A percentile compares a stretch with the other conserved stretches of the same genome.
phyloP scores from a whole-genome alignment of 1,284 basidiomycete genomes.

The Stereum hirsutum region DNA sequence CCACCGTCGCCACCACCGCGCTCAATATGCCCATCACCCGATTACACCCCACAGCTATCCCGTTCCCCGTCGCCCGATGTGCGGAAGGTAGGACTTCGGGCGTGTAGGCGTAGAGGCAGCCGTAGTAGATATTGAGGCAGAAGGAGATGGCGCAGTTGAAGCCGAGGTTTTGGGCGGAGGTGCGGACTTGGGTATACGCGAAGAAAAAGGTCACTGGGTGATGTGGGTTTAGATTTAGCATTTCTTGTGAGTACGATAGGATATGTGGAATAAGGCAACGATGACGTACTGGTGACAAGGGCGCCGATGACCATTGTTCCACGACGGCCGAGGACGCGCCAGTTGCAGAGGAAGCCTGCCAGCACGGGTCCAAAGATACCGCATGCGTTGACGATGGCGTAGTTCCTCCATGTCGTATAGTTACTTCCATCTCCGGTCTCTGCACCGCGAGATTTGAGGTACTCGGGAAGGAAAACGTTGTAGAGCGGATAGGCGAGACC shows the following conservation, averaged over 20 bases:
- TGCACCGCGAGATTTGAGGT: constrained; percentile 27
- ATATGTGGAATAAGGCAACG: constrained; percentile 27
- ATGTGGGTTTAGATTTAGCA: too few relatives aligned
- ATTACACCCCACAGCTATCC: too few relatives aligned
- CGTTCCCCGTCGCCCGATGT: constrained; percentile 58
- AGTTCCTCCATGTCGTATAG: constrained; percentile 43
- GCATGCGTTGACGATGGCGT: constrained; percentile 50
- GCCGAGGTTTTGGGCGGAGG: constrained; percentile 55
- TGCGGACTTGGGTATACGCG: constrained; percentile 59
- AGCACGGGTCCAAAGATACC: constrained; percentile 64
- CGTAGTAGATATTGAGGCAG: constrained; percentile 68
- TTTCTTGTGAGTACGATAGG: constrained; percentile 26
- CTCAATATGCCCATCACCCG: too few relatives aligned
- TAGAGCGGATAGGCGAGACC: constrained; percentile 57
- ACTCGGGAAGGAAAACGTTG: constrained; percentile 48
- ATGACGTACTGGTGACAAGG: constrained; percentile 28
- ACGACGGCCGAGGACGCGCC: constrained; percentile 49
- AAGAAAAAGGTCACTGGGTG: constrained; percentile 69
- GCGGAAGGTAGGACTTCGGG: constrained; percentile 71
- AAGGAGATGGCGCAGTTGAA: constrained; percentile 62
- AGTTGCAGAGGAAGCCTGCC: constrained; percentile 55
- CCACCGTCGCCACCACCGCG: too few relatives aligned
- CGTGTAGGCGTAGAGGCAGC: constrained; percentile 62
- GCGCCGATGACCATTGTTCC: constrained; percentile 53
- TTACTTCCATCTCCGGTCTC: constrained; percentile 38